Evolutionary conservation across 1,139 yeast species (phyloP).

Genomic region (Kazachstania sp.): DNA sequence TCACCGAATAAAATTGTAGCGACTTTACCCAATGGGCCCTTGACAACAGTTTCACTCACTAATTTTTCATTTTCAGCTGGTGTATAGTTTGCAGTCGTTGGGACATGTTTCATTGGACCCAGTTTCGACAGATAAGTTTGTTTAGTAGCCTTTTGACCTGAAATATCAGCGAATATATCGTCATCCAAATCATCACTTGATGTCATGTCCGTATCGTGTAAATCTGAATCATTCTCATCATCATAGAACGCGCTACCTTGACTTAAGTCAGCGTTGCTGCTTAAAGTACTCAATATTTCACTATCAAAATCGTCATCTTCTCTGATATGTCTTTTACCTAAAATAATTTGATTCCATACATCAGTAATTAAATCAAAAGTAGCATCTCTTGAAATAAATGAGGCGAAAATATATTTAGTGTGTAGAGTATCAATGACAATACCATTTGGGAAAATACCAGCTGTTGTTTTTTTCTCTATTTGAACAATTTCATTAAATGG

Average conservation of each 20-base stretch:
- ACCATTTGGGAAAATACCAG: slow-evolving; percentile 68
- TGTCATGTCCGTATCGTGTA: slow-evolving; percentile 27
- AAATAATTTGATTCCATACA: slow-evolving; percentile 46
- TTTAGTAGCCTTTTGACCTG: slow-evolving; percentile 5
- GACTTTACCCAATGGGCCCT: slow-evolving; percentile 76
- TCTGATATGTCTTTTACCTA: slow-evolving; percentile 23
- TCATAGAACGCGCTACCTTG: slow-evolving; percentile 10
- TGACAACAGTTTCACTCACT: slow-evolving; percentile 50
- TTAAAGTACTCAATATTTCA: slow-evolving; percentile 7
- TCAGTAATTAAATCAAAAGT: slow-evolving; percentile 53
- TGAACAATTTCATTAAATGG: slow-evolving; percentile 64
- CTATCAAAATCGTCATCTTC: slow-evolving; percentile 13
- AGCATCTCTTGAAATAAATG: slow-evolving; percentile 59
- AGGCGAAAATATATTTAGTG: slow-evolving; percentile 64
- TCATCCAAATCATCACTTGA: slow-evolving; percentile 24
- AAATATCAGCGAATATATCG: slow-evolving; percentile 9
- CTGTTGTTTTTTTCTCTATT: slow-evolving; percentile 64
- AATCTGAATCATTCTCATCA: slow-evolving; percentile 14
- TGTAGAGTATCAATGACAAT: slow-evolving; percentile 63
- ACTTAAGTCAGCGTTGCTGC: slow-evolving; percentile 8
- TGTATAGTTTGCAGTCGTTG: slow-evolving; percentile 44
- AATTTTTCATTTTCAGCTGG: slow-evolving; percentile 53
- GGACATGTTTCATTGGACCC: slow-evolving; percentile 42
- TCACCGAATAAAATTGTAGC: slow-evolving; percentile 64
- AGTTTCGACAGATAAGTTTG: slow-evolving; percentile 8